Evolutionary conservation across 2,329 filamentous ascomycete species (phyloP).

Genomic region (Epichloe uncinata): DNA sequence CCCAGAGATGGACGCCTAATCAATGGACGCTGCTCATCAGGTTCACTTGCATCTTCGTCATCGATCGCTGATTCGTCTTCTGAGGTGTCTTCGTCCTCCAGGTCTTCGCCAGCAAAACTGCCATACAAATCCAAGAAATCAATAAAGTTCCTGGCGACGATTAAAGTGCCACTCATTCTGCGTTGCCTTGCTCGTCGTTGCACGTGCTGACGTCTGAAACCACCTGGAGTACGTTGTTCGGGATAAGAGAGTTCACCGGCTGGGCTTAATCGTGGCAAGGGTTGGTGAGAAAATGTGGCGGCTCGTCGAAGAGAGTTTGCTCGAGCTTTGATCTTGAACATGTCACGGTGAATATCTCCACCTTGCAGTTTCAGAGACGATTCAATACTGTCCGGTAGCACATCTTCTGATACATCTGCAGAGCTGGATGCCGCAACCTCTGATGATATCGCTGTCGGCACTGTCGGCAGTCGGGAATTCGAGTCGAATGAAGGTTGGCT

Average conservation of each 20-base stretch:
- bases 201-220: constrained; percentile 33
- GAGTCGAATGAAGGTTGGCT: constrained; percentile 7
- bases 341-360: constrained; percentile 65
- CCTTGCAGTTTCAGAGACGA: constrained; percentile 62
- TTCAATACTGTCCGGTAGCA: constrained; percentile 26
- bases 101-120: constrained; percentile 62
- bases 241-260: constrained; percentile 19
- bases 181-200: constrained; percentile 26
- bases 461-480: neutral
- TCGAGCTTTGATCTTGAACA: constrained; percentile 59
- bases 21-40: constrained; percentile 45
- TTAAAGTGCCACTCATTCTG: constrained; percentile 22
- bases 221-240: constrained; percentile 31
- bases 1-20: constrained; percentile 25
- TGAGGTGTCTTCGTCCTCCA: constrained; percentile 32
- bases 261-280: constrained; percentile 18
- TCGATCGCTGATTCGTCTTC: constrained; percentile 45
- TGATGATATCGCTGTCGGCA: neutral
- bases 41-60: constrained; percentile 26
- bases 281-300: constrained; percentile 51
- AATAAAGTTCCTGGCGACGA: constrained; percentile 57
- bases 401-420: constrained; percentile 8
- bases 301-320: constrained; percentile 39
- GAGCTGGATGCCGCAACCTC: neutral
- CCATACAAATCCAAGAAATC: constrained; percentile 67